Conservation (phyloP, 208 protist genomes). For the Endotrypanum monterogeii region DNA sequence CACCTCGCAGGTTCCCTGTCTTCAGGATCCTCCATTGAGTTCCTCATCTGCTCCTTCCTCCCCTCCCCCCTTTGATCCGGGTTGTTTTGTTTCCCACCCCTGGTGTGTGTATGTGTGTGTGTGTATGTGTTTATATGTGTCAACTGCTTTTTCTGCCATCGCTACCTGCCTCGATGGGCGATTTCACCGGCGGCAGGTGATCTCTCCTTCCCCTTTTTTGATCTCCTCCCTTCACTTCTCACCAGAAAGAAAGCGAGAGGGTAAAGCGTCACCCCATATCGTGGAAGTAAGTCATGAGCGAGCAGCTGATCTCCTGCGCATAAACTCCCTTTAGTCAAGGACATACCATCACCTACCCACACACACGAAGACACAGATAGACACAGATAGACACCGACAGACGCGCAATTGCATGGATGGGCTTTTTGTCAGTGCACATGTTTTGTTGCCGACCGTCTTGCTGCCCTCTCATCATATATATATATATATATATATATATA, state of each 20-base stretch:
- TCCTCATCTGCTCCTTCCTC: background rate
- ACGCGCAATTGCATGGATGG: background rate
- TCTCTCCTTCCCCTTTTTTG: too few species aligned
- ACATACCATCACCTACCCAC: too few species aligned
- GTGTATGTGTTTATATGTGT: background rate
- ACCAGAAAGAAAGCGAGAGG: too few species aligned
- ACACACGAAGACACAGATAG: background rate
- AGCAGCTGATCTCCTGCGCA: too few species aligned
- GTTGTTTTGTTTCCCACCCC: background rate
- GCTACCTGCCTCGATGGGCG: too few species aligned
- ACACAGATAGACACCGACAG: background rate
- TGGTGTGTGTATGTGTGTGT: background rate
- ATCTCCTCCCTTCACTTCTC: too few species aligned
- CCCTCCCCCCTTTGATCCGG: background rate
- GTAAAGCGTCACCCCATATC: too few species aligned
- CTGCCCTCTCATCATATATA: background rate
- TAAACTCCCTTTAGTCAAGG: too few species aligned
- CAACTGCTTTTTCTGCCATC: background rate
- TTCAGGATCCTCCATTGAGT: too few species aligned
- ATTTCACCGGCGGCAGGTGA: background rate
- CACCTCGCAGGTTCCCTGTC: too few species aligned
- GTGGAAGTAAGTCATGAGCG: too few species aligned
- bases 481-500: background rate
- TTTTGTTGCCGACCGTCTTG: background rate
- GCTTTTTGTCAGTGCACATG: background rate